phyloP scores from a whole-genome alignment of 768 basidiomycete species.

The Kwoniella pini region DNA sequence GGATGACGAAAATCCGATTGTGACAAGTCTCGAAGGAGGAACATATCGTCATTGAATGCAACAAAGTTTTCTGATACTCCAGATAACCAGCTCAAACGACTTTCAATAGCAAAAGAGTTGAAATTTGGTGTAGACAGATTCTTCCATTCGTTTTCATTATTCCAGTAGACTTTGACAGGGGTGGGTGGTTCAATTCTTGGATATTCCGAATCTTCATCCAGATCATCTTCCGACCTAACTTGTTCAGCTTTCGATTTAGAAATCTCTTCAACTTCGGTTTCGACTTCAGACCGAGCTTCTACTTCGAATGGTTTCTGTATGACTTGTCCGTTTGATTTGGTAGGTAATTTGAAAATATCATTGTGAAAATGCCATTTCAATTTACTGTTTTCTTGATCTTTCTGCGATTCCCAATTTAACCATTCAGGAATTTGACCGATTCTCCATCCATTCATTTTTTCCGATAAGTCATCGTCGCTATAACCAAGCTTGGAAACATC shows the following conservation, averaged over 20 bases:
- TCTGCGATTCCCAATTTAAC: constrained; percentile 33
- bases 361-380: constrained; percentile 51
- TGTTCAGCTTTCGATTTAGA: background rate
- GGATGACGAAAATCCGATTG: constrained; percentile 48
- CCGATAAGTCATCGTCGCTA: background rate
- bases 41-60: constrained; percentile 53
- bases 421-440: constrained; percentile 50
- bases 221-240: background rate
- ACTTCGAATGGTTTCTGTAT: background rate
- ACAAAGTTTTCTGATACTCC: constrained; percentile 45
- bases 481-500: background rate
- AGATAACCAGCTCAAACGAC: constrained; percentile 39
- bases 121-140: constrained; percentile 39
- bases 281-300: constrained; percentile 1
- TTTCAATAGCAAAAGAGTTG: constrained; percentile 51
- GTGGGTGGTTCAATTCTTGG: constrained; percentile 1
- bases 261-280: background rate
- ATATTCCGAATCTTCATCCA: too few relatives aligned
- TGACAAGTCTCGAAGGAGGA: constrained; percentile 34
- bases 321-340: background rate
- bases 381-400: background rate
- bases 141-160: constrained; percentile 39
- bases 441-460: constrained; percentile 12
- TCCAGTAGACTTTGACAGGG: constrained; percentile 1
- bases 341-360: constrained; percentile 40